Percentiles rank a stretch among this genome's conserved stretches.
phyloP scores from a whole-genome alignment of 495 filamentous ascomycete species.

The Hapsidospora chrysogenum region DNA sequence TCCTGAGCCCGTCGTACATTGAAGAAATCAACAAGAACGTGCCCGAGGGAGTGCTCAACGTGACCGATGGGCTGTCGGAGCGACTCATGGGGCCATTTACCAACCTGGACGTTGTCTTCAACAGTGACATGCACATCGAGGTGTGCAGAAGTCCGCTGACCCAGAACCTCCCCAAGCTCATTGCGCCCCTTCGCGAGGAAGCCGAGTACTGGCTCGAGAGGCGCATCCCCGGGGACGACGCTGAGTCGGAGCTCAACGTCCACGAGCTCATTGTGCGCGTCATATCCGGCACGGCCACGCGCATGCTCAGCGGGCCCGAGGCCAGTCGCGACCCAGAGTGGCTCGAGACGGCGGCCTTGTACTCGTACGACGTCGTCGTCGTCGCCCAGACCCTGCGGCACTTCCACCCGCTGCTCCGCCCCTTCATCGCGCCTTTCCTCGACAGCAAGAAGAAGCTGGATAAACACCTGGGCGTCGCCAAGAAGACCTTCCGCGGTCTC shows the following conservation, averaged over 20 bases:
- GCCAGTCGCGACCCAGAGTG: slow-evolving; percentile 24
- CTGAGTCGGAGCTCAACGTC: slow-evolving; percentile 5
- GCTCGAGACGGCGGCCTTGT: slow-evolving; percentile 27
- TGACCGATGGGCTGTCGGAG: slow-evolving; percentile 6
- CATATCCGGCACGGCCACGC: slow-evolving; percentile 23
- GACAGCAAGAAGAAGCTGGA: slow-evolving; percentile 6
- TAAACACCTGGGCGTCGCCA: slow-evolving; percentile 11
- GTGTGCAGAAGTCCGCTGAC: slow-evolving; percentile 7
- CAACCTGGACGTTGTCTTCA: slow-evolving; percentile 8
- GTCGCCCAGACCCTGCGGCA: slow-evolving; percentile 19
- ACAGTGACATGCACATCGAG: slow-evolving; percentile 6
- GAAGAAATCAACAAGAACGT: slow-evolving; percentile 8
- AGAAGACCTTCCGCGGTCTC: slow-evolving; percentile 16
- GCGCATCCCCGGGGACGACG: slow-evolving; percentile 6
- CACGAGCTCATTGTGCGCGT: slow-evolving; percentile 13
- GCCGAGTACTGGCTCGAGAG: slow-evolving; percentile 8
- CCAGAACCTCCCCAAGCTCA: slow-evolving; percentile 24
- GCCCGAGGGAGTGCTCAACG: slow-evolving; percentile 5
- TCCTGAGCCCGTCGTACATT: slow-evolving; percentile 9
- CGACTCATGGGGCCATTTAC: slow-evolving; percentile 6
- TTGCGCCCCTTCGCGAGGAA: slow-evolving; percentile 31
- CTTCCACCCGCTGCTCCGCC: slow-evolving; percentile 22
- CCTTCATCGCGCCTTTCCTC: slow-evolving; percentile 12
- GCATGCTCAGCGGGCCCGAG: slow-evolving; percentile 22
- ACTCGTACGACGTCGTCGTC: slow-evolving; percentile 23